Evolutionary conservation across 2,329 filamentous ascomycete species (phyloP), one percentile per base, ranked within the genome.

Genomic region (Phyllosticta capitalensis): DNA sequence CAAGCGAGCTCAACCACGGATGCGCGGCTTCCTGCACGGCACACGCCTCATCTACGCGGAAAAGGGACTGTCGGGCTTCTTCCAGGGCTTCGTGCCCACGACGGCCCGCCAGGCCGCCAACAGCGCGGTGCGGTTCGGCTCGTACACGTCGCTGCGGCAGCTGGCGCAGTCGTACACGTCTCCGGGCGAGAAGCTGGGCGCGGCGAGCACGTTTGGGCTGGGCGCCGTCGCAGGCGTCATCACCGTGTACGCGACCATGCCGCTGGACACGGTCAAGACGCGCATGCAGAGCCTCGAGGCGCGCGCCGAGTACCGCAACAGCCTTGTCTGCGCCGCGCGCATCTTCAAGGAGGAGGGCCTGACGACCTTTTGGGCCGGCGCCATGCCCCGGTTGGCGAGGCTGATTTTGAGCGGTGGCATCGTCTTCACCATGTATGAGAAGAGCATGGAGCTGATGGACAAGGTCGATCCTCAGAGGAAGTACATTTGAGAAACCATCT

Each of bases 241-340:
- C 63, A 99, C 94, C 1, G 94, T 99, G 59, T 92, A 59, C 45
- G 75, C 75, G 1, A 81, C 85, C 1, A 86, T 87, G 74, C 85
- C 85, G 1, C 76, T 99, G 51, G 94, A 99, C 73, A 97, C 92
- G 0, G 83, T 99, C 72, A 99, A 99, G 83, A 99, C 94, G 54
- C 78, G 90, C 63, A 99, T 99, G 94, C 94, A 99, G 81, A 95
- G 90, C 65, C 87, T 96, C 62, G 90, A 96, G 73, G 90, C 92
- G 33, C 83, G 82, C 63, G 78, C 76, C 51, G 76, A 87, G 62
- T 99, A 99, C 71, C 91, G 88, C 70, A 96, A 95, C 75, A 94
- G 87, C 67, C 82, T 95, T 65, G 82, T 85, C 54, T 99, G 94
- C 72, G 92, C 88, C 0, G 80, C 82, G 10, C 81, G 86, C 68